Evolutionary conservation across 2,329 filamentous ascomycete species (phyloP).

Genomic region (Penicillium olsonii): DNA sequence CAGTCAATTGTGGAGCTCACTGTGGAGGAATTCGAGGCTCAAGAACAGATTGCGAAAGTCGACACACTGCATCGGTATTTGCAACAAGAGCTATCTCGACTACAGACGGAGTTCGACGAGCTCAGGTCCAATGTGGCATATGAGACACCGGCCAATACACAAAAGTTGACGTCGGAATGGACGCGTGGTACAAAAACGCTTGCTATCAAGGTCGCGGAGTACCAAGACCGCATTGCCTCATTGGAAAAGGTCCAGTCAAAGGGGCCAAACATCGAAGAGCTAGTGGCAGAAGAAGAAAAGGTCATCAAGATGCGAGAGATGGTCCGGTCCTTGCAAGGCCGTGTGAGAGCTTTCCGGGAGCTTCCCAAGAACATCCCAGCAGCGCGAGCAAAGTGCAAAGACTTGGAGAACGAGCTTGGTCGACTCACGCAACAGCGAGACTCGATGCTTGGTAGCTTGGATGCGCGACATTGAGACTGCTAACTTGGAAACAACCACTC

Average conservation of each 20-base stretch:
- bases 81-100: constrained; percentile 49
- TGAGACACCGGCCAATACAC: constrained; percentile 59
- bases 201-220: constrained; percentile 66
- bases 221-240: constrained; percentile 56
- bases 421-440: constrained; percentile 66
- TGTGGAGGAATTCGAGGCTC: constrained; percentile 51
- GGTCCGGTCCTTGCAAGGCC: constrained; percentile 65
- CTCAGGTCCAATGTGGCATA: constrained; percentile 45
- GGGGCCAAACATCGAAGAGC: constrained; percentile 48
- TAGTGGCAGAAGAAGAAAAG: constrained; percentile 60
- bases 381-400: constrained; percentile 70
- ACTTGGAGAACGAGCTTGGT: constrained; percentile 64
- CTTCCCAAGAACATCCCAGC: constrained; percentile 70
- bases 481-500: not conserved
- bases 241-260: constrained; percentile 34
- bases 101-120: constrained; percentile 32
- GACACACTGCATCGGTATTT: constrained; percentile 60
- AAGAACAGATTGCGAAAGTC: constrained; percentile 60
- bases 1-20: constrained; percentile 59
- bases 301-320: constrained; percentile 62
- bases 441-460: constrained; percentile 71
- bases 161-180: constrained; percentile 72
- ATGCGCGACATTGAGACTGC: constrained; percentile 45
- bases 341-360: constrained; percentile 67
- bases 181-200: constrained; percentile 70